Percentiles rank a stretch among this genome's conserved stretches.
Conservation (phyloP, 495 filamentous ascomycete genomes). For the Penicillium arizonense region DNA sequence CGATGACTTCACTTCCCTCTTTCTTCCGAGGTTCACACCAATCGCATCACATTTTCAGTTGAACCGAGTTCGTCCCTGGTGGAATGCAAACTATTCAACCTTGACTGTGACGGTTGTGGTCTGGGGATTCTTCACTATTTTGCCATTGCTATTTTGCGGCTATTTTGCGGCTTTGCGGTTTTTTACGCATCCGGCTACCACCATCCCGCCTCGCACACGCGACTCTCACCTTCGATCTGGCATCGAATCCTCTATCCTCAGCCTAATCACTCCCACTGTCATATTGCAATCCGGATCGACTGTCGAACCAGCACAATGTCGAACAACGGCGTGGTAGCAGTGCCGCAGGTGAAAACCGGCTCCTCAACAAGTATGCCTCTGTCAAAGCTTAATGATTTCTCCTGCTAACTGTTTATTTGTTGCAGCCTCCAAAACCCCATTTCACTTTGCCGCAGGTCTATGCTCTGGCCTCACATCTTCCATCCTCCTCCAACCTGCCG, state of each 20-base stretch:
- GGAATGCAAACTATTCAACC: constrained; percentile 7
- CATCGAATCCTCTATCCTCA: constrained; percentile 7
- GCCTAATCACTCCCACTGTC: not conserved
- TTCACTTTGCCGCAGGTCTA: constrained; percentile 89
- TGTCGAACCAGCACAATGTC: constrained; percentile 26
- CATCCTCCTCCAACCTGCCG: constrained; percentile 89
- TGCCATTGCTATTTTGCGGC: too few species aligned
- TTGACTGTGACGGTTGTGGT: constrained; percentile 4
- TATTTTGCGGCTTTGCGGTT: not conserved
- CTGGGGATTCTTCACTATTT: not conserved
- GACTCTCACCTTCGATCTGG: constrained; percentile 11
- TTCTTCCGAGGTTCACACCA: constrained; percentile 1
- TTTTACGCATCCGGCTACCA: constrained; percentile 14
- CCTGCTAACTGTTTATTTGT: not conserved
- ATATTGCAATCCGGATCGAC: not conserved
- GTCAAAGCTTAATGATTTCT: not conserved
- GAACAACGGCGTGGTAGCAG: constrained; percentile 32
- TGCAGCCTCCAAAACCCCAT: constrained; percentile 51
- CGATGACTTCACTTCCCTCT: constrained; percentile 18
- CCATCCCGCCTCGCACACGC: constrained; percentile 2
- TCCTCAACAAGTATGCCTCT: constrained; percentile 31
- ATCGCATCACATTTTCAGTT: not conserved
- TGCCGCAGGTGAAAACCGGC: constrained; percentile 32
- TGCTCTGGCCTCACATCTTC: constrained; percentile 83
- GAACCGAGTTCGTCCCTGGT: not conserved